Evolutionary conservation across 2,329 filamentous ascomycete species (phyloP).

Genomic region (Alternaria atra): DNA sequence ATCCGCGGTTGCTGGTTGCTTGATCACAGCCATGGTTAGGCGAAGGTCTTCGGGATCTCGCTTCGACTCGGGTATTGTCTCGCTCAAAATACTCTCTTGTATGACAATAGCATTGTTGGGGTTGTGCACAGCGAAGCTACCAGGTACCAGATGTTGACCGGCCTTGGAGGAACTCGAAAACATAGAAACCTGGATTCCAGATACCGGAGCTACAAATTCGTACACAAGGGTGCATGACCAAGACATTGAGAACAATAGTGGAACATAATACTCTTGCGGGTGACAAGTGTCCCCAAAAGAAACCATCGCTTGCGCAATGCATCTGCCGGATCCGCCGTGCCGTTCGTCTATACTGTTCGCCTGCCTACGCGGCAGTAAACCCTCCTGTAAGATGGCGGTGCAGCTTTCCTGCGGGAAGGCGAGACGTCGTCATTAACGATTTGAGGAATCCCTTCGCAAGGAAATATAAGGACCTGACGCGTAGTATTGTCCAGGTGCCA

Average conservation of each 20-base stretch:
- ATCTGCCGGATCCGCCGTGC: background rate
- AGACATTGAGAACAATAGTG: background rate
- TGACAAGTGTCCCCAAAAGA: background rate
- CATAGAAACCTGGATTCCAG: background rate
- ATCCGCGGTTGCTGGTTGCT: background rate
- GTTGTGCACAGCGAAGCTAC: background rate
- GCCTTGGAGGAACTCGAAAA: background rate
- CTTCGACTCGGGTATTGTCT: background rate
- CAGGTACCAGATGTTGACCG: too few species aligned
- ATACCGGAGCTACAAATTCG: background rate
- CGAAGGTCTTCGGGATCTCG: background rate
- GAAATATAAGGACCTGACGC: background rate
- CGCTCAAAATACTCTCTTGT: background rate
- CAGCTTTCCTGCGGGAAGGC: background rate
- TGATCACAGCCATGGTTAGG: background rate
- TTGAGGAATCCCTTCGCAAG: conserved; percentile 1
- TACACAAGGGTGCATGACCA: background rate
- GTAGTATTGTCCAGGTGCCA: background rate
- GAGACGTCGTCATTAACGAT: background rate
- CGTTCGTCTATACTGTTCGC: background rate
- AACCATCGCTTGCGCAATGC: background rate
- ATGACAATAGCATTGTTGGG: background rate
- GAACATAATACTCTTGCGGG: background rate
- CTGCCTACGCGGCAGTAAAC: background rate
- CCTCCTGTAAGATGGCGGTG: background rate